Evolutionary conservation across 2,329 filamentous ascomycete species (phyloP), one percentile per base, ranked within the genome.

Genomic region (Colletotrichum kahawae): DNA sequence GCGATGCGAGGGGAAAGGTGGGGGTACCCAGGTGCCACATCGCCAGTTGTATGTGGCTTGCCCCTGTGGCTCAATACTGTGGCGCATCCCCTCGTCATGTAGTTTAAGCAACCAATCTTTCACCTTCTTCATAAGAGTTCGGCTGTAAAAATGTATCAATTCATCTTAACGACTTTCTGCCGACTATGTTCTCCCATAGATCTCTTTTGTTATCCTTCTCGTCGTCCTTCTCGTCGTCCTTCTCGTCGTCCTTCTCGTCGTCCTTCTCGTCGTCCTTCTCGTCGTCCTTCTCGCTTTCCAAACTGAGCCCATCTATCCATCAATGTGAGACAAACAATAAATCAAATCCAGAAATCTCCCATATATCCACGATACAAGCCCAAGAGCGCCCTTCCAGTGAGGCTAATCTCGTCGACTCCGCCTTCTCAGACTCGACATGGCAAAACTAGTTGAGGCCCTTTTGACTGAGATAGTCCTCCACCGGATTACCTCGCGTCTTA

Each of bases 371-470:
- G 0, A 21, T 21, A 7, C 18, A 13, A 21, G 43, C 5, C n/a
- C 13, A 21, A 1, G 10, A 21, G 3, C n/a, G 3, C n/a, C 1
- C 10, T 1, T 51, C n/a, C 43, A 21, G n/a, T 48, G 3, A 51
- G n/a, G 10, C 0, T 51, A 21, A 51, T 21, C 10, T 21, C 2
- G 5, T 2, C 5, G 0, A 48, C 0, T 51, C n/a, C 18, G 9
- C 2, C 43, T 21, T 2, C 1, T 2, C n/a, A 21, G 43, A n/a
- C 43, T 51, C 43, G 4, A 4, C 5, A 13, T 51, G n/a, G 43
- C 18, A 4, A 4, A 51, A 13, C 2, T 13, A 5, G 10, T 51
- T 51, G 4, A 51, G 6, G n/a, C 43, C 43, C 12, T 2, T 51
- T n/a, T 4, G 1, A 51, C 10, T 6, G 10, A 51, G 43, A 9